These are phyloP conservation scores for Puccinia hordei DNA, from an alignment of 1,284 basidiomycete genomes.

Conservation along the genomic window DNA sequence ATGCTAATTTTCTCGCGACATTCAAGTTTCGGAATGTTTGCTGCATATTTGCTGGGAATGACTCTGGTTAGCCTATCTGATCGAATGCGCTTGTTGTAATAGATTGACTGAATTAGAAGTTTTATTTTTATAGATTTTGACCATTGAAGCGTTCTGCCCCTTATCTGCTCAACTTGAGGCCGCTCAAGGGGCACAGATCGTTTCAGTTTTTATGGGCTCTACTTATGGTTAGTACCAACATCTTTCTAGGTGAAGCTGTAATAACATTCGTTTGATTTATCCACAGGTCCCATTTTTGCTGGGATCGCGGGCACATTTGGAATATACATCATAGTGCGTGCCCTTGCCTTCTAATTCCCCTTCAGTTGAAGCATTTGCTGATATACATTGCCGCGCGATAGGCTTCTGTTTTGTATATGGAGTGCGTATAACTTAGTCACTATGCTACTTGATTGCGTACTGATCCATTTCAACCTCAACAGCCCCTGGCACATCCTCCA, in stretches of 20 bases:
- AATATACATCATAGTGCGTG: conserved; percentile 54
- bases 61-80: conserved; percentile 23
- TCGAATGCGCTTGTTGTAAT: background rate
- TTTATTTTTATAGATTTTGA: conserved; percentile 30
- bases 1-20: background rate
- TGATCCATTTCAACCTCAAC: background rate
- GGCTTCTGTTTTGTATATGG: conserved; percentile 49
- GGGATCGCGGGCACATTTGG: conserved; percentile 86
- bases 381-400: background rate
- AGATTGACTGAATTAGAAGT: background rate
- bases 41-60: conserved; percentile 49
- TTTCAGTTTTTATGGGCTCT: conserved; percentile 37
- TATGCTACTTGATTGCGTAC: background rate
- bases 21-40: conserved; percentile 45
- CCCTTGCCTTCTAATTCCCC: background rate
- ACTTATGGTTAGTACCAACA: conserved; percentile 41
- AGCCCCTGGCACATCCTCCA: conserved; percentile 97
- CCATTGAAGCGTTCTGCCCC: conserved; percentile 47
- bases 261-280: background rate
- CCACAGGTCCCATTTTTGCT: conserved; percentile 74
- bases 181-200: conserved; percentile 3
- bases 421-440: conserved; percentile 27
- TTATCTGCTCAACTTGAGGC: conserved; percentile 26
- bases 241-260: background rate
- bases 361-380: background rate